Conservation (phyloP, 2,329 filamentous ascomycete species). For the Arthroderma uncinatum region DNA sequence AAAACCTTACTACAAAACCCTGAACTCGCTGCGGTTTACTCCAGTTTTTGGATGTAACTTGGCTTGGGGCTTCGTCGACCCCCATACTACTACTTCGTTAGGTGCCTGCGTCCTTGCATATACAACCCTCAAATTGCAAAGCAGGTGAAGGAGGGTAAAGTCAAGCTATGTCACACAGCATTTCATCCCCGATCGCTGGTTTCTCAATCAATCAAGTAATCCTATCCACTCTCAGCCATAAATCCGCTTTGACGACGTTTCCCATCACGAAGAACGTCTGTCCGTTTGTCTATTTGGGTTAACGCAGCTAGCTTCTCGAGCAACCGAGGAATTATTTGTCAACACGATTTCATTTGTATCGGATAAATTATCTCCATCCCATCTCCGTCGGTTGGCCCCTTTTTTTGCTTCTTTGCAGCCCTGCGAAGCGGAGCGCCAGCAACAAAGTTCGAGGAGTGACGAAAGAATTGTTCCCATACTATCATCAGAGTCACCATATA, state of each 20-base stretch:
- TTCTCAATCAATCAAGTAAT: neutral
- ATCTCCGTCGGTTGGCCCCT: neutral
- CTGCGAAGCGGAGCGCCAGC: neutral
- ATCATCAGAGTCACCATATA: slow-evolving; percentile 3
- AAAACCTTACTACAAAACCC: neutral
- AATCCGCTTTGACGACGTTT: neutral
- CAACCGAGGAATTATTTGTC: neutral
- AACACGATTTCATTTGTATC: neutral
- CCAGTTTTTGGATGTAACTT: neutral
- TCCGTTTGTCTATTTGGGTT: neutral
- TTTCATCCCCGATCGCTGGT: neutral
- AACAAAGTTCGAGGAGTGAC: slow-evolving; percentile 1
- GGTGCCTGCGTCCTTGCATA: neutral
- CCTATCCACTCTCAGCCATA: neutral
- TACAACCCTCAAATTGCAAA: neutral
- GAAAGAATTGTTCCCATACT: slow-evolving; percentile 3
- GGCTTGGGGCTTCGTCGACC: neutral
- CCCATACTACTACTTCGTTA: no score
- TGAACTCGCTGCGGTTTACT: neutral
- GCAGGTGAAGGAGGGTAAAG: neutral
- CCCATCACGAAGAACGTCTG: neutral
- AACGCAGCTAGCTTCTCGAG: neutral
- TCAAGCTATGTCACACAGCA: neutral
- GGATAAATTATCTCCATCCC: neutral
- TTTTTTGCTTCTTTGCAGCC: slow-evolving; percentile 4